Base-by-base conservation (phyloP, 2,329 filamentous ascomycete species). In the Alternaria incomplexa region DNA sequence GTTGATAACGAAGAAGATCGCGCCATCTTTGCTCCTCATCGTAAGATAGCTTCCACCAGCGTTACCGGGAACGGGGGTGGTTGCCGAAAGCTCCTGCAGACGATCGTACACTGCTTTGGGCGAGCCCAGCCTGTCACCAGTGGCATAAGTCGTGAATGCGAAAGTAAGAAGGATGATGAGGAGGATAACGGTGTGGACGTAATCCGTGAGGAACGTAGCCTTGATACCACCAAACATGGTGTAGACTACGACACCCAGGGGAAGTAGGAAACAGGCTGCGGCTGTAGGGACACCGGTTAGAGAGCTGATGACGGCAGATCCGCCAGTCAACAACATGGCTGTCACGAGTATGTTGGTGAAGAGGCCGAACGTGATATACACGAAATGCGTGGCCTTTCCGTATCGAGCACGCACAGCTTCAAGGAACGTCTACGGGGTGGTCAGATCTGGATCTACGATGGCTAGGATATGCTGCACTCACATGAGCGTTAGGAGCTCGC, bases 1-100 rank as follows among this genome's bases (percentile, higher is more conserved):
- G 80, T 96, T 96, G 81, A 96, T 96, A 25, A 96, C 89, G 78
- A 96, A 97, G 83, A 97, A 97, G 55, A 96, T 92, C 36, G 88
- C 91, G 3, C 93, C 93, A 69, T 95, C 90, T 59, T 87, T 87
- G 4, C 90, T 93, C 61, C 87, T 84, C 92, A 97, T 96, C 0
- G 93, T 97, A n/a, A 97, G 82, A 70, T 97, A 97, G 75, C 90
- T 93, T 25, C 93, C 93, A 6, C 73, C 77, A 0, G 89, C 86
- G 76, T 97, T 97, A 5, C 93, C 93, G 0, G 86, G 85, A 1
- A 97, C 91, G 0, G 93, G 93, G 66, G 93, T 90, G 3, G 81
- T 78, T 1, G 84, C 78, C 0, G 91, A 86, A 0, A 93, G 92
- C 32, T 89, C 85, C 0, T 90, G 85, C 3, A 97, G 84, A 2